Evolutionary conservation across 2,329 filamentous ascomycete genomes (phyloP).

Genomic region (Westerdykella aurantiaca): DNA sequence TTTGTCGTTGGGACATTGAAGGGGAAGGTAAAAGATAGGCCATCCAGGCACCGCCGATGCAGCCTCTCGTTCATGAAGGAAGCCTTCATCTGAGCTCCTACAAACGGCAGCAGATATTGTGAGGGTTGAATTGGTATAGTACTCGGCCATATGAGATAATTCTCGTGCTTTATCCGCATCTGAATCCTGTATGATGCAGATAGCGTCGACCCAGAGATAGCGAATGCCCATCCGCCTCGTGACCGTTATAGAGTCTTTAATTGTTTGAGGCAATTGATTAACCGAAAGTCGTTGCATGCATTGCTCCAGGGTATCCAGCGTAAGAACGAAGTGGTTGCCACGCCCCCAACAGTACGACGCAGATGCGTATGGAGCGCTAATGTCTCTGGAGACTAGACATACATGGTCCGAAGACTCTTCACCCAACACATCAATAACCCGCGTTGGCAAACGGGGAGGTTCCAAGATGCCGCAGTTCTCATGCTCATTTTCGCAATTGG

Average conservation of each 20-base stretch:
- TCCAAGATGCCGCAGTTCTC: too few species aligned
- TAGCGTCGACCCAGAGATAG: slow-evolving; percentile 5
- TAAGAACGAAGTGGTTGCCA: neutral
- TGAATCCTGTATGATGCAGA: slow-evolving; percentile 7
- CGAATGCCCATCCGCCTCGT: neutral
- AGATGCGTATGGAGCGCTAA: neutral
- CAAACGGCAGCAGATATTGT: neutral
- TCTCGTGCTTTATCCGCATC: slow-evolving; percentile 1
- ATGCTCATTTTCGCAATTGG: too few species aligned
- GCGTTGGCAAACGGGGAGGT: too few species aligned
- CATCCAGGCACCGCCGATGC: neutral
- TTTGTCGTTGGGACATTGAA: neutral
- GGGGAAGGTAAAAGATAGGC: neutral
- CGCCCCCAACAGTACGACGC: neutral
- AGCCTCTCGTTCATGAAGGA: neutral
- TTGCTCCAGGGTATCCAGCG: neutral
- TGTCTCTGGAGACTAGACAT: neutral
- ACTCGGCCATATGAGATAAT: neutral
- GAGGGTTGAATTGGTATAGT: neutral
- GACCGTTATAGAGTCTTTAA: neutral
- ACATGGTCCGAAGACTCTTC: neutral
- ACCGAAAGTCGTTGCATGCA: neutral
- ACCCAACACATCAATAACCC: too few species aligned
- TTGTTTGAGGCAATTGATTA: neutral
- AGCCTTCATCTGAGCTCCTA: neutral